Base-by-base conservation (phyloP, 2,329 filamentous ascomycete species). In the Pestalotiopsis sp. region DNA sequence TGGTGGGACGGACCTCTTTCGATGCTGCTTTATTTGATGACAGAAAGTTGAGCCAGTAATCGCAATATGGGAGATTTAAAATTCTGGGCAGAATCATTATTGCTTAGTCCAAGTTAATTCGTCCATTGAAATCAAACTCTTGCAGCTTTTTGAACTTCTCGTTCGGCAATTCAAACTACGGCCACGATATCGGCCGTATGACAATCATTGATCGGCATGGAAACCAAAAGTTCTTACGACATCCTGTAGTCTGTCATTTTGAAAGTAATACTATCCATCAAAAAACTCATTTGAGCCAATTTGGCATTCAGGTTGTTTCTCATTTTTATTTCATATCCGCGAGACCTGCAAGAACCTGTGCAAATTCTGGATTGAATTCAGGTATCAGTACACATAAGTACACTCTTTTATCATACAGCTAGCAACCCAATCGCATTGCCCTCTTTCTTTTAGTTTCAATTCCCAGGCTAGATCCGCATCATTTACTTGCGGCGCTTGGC, bases 331-430 rank as follows among this genome's bases (percentile, higher is more conserved):
- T 13, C 10, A 58, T 58, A 10, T 20, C 20, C 56, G 24, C 14
- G 44, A 14, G 22, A 26, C 11, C 11, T 24, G 11, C 20, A 5
- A 26, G 38, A 52, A 22, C 40, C 22, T 64, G 61, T 44, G 39
- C 61, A 64, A 64, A 13, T 26, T 52, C 39, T 35, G 22, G 7
- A 64, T 30, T 44, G 39, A 22, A 26, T 52, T 30, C 38, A 57
- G 26, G 56, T 66, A 66, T 66, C 35, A 44, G 56, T 59, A 66
- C 64, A 66, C 52, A 59, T 66, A 66, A 60, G 64, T 66, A 66
- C 64, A 66, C 17, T 39, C 35, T 48, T 44, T 35, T 59, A 66
- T 66, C 64, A 44, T 66, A 66, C 64, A 66, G 20, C 24, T 24
- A 44, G 20, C 52, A 20, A 38, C 30, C 26, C 26, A 58, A 52